A percentile compares a stretch with the other conserved stretches of the same genome.
Evolutionary conservation across 257 asterid genomes (phyloP).

Genomic region (Solanum neorickii): DNA sequence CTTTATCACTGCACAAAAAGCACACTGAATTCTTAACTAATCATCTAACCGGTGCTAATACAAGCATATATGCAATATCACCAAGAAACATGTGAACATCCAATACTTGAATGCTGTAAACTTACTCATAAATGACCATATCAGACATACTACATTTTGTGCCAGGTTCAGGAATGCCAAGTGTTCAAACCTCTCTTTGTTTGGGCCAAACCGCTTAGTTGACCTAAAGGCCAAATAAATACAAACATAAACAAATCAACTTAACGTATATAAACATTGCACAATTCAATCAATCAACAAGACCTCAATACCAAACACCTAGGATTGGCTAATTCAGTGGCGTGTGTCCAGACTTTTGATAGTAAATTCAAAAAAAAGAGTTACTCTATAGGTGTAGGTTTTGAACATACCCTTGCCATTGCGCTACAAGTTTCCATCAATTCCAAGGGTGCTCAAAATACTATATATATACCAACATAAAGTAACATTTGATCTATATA

Average conservation of each 20-base stretch:
- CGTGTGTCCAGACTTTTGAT: too few relatives aligned
- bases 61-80: neutral
- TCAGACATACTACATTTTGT: conserved; percentile 77
- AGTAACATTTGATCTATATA: too few relatives aligned
- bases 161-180: conserved; percentile 89
- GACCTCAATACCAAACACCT: neutral
- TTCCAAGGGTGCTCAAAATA: too few relatives aligned
- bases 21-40: neutral
- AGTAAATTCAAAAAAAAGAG: too few relatives aligned
- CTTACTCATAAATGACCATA: conserved; percentile 94
- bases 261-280: neutral
- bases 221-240: conserved; percentile 39
- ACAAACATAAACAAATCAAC: neutral
- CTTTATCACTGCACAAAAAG: conserved; percentile 52
- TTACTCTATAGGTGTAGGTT: too few relatives aligned
- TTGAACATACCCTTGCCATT: too few relatives aligned
- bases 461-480: too few relatives aligned
- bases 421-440: too few relatives aligned
- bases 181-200: conserved; percentile 88
- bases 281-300: neutral
- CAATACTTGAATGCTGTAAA: neutral
- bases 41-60: neutral
- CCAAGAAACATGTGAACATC: neutral
- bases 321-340: neutral
- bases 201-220: conserved; percentile 77